Evolutionary conservation across 2,329 filamentous ascomycete genomes (phyloP), one percentile per base, ranked within the genome.

Genomic region (Canariomyces notabilis): DNA sequence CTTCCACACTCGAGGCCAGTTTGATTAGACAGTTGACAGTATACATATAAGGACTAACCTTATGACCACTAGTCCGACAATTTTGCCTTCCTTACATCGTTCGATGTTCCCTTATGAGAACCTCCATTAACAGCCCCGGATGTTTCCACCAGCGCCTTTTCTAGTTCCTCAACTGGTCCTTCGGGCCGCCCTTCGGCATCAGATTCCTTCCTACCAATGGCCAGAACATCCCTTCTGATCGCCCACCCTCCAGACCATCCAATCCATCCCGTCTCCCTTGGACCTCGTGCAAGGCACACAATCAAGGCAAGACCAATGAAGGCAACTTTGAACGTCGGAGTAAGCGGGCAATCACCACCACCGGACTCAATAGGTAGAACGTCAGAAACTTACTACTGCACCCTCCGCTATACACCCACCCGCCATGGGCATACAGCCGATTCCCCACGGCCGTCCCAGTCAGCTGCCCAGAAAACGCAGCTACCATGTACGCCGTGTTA

Each of bases 401-500:
- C 6, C 63, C 66, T 0, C 72, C 70, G 44, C 73, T 77, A 50
- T 66, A 70, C 6, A 59, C 64, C 75, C 75, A 78, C 0, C 75
- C 75, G 1, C 75, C 74, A 22, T 66, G 57, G 0, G 74, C 73
- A 46, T 76, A 78, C 2, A 78, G 59, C 15, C 69, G 64, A 51
- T 77, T 78, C 0, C 78, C 77, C 4, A 78, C 77, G 1, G 77
- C 72, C 0, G 81, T 83, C 0, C 87, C 87, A 2, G 82, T 82
- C 37, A 93, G 56, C 67, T 93, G 87, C 0, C 87, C 87, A 21
- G 76, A 80, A 58, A 91, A 91, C 0, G 79, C 80, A 6, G 76
- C 74, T 0, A 89, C 74, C 87, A 91, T 93, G 59, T 89, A 93
- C 1, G 82, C 85, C 0, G 87, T 89, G 60, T 93, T 93, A 19